These are phyloP conservation scores for Arachis hypogaea DNA, from an alignment of 306 rosid species.

Conservation along the genomic window DNA sequence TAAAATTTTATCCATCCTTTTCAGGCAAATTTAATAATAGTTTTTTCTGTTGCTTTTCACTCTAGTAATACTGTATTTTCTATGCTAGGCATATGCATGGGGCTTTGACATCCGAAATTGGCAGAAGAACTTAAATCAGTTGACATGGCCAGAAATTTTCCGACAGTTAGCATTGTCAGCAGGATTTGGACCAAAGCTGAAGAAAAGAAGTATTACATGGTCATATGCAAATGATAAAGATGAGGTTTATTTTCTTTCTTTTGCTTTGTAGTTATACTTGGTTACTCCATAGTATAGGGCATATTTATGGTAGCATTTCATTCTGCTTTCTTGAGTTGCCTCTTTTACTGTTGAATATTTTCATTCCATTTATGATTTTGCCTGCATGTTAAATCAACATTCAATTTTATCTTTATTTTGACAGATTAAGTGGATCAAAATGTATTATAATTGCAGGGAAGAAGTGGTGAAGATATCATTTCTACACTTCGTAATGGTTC, in stretches of 20 bases:
- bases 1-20: conserved; percentile 22
- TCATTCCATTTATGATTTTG: conserved; percentile 7
- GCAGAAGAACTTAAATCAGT: conserved; percentile 89
- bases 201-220: conserved; percentile 71
- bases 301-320: conserved; percentile 15
- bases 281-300: conserved; percentile 15
- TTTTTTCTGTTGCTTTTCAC: conserved; percentile 28
- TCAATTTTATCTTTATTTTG: not conserved
- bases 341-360: conserved; percentile 33
- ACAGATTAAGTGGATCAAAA: conserved; percentile 30
- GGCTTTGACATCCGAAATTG: conserved; percentile 97
- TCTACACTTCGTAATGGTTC: conserved; percentile 95
- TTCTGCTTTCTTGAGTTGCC: conserved; percentile 7
- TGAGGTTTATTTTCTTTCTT: conserved; percentile 61
- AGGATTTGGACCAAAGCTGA: conserved; percentile 91
- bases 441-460: conserved; percentile 58
- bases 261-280: conserved; percentile 1
- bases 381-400: conserved; percentile 5
- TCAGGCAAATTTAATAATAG: conserved; percentile 18
- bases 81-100: conserved; percentile 87
- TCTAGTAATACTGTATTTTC: conserved; percentile 28
- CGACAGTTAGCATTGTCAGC: conserved; percentile 93
- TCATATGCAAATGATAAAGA: conserved; percentile 71
- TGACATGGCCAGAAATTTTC: conserved; percentile 96
- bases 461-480: conserved; percentile 75